phyloP scores from a whole-genome alignment of 176 grass and related monocot species.

The Rhynchospora pubera region DNA sequence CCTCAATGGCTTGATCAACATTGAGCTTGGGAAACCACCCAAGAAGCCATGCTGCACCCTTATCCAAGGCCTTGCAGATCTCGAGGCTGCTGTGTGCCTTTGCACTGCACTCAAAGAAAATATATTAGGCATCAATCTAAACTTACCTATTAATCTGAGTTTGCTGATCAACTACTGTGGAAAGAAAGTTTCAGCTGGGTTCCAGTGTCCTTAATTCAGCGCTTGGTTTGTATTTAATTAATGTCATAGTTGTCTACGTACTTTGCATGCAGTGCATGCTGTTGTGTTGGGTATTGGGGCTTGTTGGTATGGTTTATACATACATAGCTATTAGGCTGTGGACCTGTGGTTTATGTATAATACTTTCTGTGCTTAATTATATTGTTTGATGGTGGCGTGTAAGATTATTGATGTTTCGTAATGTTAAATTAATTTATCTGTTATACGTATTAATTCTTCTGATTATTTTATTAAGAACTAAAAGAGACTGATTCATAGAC shows the following conservation, averaged over 20 bases:
- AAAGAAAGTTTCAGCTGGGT: slow-evolving; percentile 39
- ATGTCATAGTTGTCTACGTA: not conserved
- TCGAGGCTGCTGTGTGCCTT: slow-evolving; percentile 61
- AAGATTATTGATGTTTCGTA: not conserved
- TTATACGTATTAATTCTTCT: not conserved
- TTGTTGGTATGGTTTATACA: not conserved
- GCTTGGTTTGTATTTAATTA: not conserved
- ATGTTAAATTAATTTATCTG: not conserved
- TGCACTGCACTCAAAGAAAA: slow-evolving; percentile 60
- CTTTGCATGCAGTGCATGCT: not conserved
- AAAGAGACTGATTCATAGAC: not conserved
- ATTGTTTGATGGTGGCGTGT: not conserved
- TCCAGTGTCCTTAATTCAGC: slow-evolving; percentile 46
- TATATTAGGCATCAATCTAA: slow-evolving; percentile 66
- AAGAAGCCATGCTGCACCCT: slow-evolving; percentile 56
- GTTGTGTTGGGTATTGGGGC: not conserved
- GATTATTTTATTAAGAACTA: not conserved
- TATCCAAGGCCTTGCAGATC: slow-evolving; percentile 62
- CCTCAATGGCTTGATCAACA: slow-evolving; percentile 58
- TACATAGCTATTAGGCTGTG: not conserved
- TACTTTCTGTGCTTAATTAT: not conserved
- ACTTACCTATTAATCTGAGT: slow-evolving; percentile 61
- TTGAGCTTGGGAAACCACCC: slow-evolving; percentile 51
- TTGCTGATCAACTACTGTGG: slow-evolving; percentile 88
- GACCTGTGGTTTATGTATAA: slow-evolving; percentile 13